These are phyloP conservation scores for Lodderomyces metapsilosis DNA, from an alignment of 1,139 yeast genomes.

Conservation along the genomic window DNA sequence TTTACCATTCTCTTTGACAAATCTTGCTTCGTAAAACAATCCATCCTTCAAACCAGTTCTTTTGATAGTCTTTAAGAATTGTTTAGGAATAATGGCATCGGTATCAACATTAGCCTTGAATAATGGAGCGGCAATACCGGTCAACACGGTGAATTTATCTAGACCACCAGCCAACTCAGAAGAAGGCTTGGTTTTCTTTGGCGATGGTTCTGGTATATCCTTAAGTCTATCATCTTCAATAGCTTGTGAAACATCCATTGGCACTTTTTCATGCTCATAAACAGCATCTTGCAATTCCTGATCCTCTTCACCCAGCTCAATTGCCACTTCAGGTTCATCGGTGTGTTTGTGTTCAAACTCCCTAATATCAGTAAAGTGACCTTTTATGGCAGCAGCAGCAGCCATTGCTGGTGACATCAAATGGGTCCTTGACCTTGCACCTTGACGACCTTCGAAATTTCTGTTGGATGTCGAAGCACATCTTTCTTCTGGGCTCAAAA, in stretches of 20 bases:
- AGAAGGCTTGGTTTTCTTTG: constrained; percentile 24
- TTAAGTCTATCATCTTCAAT: constrained; percentile 48
- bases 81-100: constrained; percentile 97
- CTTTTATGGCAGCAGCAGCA: constrained; percentile 94
- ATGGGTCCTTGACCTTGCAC: constrained; percentile 94
- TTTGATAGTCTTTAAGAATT: constrained; percentile 93
- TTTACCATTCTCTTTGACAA: constrained; percentile 70
- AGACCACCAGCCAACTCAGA: constrained; percentile 47
- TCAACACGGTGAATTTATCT: constrained; percentile 71
- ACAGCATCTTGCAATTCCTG: constrained; percentile 65
- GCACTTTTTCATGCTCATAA: constrained; percentile 67
- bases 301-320: constrained; percentile 52
- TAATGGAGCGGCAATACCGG: constrained; percentile 90
- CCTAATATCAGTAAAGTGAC: constrained; percentile 89
- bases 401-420: constrained; percentile 99
- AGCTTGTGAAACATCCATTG: constrained; percentile 35
- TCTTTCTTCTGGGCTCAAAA: constrained; percentile 89
- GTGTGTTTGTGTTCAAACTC: constrained; percentile 65
- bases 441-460: constrained; percentile 99
- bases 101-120: constrained; percentile 95
- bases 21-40: constrained; percentile 86
- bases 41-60: constrained; percentile 91
- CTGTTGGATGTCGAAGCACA: constrained; percentile 99
- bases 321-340: constrained; percentile 60
- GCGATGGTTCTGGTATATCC: constrained; percentile 53